These are phyloP conservation scores for Penicillium malachiteum DNA, from an alignment of 495 filamentous ascomycete species.

Conservation along the genomic window DNA sequence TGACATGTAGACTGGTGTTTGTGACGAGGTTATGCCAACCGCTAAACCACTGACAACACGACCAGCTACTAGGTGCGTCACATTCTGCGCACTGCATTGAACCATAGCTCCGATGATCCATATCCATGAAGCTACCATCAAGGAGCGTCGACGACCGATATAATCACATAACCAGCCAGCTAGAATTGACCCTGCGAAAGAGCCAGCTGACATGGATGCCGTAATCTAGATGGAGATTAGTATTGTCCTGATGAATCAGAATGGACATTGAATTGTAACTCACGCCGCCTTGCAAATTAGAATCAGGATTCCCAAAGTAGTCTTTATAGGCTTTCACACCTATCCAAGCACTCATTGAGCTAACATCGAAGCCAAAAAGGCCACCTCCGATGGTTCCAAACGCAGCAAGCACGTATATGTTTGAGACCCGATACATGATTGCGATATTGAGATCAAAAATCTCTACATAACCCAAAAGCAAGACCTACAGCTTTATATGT, in stretches of 20 bases:
- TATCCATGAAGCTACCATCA: conserved; percentile 64
- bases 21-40: conserved; percentile 73
- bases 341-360: conserved; percentile 71
- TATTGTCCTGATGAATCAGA: too few species aligned
- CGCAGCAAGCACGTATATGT: conserved; percentile 49
- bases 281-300: conserved; percentile 59
- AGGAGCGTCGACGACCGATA: conserved; percentile 61
- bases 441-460: neutral
- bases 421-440: conserved; percentile 45
- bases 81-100: conserved; percentile 59
- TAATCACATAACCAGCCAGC: conserved; percentile 67
- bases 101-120: conserved; percentile 71
- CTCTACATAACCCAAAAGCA: neutral
- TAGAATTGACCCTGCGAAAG: conserved; percentile 60
- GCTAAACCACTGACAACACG: conserved; percentile 70
- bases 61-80: conserved; percentile 65
- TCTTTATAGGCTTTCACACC: conserved; percentile 65
- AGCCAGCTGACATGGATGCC: conserved; percentile 64
- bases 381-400: conserved; percentile 52
- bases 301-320: conserved; percentile 65
- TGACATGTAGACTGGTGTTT: conserved; percentile 79
- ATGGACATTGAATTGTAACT: conserved; percentile 7
- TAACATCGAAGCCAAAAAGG: conserved; percentile 47
- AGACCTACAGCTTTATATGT: conserved; percentile 3
- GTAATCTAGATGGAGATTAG: conserved; percentile 30